Percentiles rank a stretch among this genome's conserved stretches.
These are phyloP conservation scores for Myrmaecium sp. DNA, from an alignment of 2,329 filamentous ascomycete genomes.

Conservation along the genomic window DNA sequence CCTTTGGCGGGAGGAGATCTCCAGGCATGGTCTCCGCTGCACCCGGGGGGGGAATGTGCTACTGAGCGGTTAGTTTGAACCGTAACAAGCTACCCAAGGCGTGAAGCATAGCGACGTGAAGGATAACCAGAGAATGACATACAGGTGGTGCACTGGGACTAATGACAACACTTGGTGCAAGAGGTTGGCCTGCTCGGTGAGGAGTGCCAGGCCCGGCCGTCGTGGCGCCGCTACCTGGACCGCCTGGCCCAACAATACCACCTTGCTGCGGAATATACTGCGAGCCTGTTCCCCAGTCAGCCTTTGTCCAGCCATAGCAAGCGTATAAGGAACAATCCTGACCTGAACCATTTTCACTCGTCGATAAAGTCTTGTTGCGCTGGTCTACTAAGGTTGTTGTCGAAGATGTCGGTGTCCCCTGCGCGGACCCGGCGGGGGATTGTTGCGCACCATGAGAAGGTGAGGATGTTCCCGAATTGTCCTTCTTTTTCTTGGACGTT, in stretches of 20 bases:
- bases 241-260: too few species aligned
- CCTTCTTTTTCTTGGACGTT: constrained; percentile 59
- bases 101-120: not conserved
- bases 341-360: constrained; percentile 13
- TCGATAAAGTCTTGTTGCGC: constrained; percentile 62
- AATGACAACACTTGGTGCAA: constrained; percentile 81
- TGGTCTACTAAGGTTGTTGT: constrained; percentile 68
- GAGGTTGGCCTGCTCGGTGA: constrained; percentile 41
- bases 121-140: constrained; percentile 42
- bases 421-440: constrained; percentile 43
- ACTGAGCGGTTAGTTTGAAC: too few species aligned
- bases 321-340: too few species aligned
- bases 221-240: too few species aligned
- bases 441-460: constrained; percentile 45
- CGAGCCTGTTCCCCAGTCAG: too few species aligned
- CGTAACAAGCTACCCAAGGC: not conserved
- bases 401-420: constrained; percentile 71
- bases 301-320: too few species aligned
- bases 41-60: constrained; percentile 87
- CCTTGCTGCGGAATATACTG: too few species aligned
- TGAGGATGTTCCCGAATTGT: constrained; percentile 56
- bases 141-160: constrained; percentile 90
- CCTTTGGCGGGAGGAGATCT: constrained; percentile 85
- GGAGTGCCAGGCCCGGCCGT: constrained; percentile 35
- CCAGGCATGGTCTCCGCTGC: constrained; percentile 96